Evolutionary conservation across 2,329 filamentous ascomycete genomes (phyloP), one percentile per base, ranked within the genome.

Genomic region (Corynespora cassiicola): DNA sequence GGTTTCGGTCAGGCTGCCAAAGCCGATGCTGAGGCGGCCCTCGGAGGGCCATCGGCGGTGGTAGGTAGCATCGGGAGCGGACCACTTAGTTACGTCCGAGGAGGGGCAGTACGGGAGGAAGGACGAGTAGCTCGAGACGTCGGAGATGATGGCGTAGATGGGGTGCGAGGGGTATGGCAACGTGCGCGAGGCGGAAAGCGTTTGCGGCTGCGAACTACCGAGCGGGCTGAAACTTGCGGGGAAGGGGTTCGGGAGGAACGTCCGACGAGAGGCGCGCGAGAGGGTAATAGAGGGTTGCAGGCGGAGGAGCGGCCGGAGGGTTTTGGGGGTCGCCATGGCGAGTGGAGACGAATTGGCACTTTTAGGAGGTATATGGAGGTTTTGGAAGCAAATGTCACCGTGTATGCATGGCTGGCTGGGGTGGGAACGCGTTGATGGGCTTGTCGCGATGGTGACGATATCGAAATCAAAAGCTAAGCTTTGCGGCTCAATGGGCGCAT

Each of bases 81-180:
- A 86, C 80, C 86, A 90, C 42, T 78, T 76, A 2, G 90, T 96
- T 25, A 97, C 90, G 45, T 77, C 79, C 23, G 88, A 91, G 29
- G 76, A 76, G 27, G 82, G 80, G 72, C 92, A 95, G 79, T 95
- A 96, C 8, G 94, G 94, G n/a, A 99, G 82, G 76, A 97, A 99
- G 51, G 76, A 68, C 23, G 79, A 75, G 80, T 99, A 99, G 48
- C 48, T 54, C 68, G 89, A 82, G 50, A 99, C 84, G 69, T 96
- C 90, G 71, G 90, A 84, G 67, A 99, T 91, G 37, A 96, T 80
- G 52, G 78, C 76, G 80, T 94, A 99, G 54, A 99, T 84, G 2
- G 82, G 75, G 4, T 70, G 59, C 20, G 83, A 75, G 1, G 84
- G 73, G 75, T 95, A 95, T 10, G 88, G 87, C 10, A 97, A 85